Evolutionary conservation across 768 basidiomycete species (phyloP).

Genomic region (Boletus edulis): DNA sequence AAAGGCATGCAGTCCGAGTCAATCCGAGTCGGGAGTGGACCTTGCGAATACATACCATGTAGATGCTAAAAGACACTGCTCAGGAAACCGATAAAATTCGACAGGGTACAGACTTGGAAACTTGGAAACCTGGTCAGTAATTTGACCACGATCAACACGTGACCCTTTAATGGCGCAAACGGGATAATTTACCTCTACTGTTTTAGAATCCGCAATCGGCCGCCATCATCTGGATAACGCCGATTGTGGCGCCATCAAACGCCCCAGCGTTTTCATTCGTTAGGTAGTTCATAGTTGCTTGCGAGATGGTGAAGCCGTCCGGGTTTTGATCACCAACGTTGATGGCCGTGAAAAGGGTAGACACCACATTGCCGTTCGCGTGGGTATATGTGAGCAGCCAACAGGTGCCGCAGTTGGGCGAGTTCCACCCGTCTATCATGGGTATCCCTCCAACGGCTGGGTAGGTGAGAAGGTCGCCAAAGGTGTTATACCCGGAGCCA

Average conservation of each 20-base stretch:
- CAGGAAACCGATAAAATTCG: too few species aligned
- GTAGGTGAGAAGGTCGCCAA: background rate
- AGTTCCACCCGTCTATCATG: constrained; percentile 51
- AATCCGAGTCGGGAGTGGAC: too few species aligned
- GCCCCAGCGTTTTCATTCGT: constrained; percentile 27
- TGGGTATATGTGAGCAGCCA: constrained; percentile 52
- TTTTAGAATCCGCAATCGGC: background rate
- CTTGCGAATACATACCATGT: too few species aligned
- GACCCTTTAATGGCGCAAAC: too few species aligned
- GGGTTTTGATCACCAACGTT: constrained; percentile 38
- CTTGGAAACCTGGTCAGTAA: too few species aligned
- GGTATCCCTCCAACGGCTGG: constrained; percentile 55
- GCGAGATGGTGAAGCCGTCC: constrained; percentile 36
- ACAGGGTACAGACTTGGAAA: too few species aligned
- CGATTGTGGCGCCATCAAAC: constrained; percentile 27
- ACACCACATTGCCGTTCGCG: constrained; percentile 27
- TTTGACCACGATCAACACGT: too few species aligned
- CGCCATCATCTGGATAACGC: constrained; percentile 16
- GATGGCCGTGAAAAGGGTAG: constrained; percentile 50
- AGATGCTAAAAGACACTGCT: too few species aligned
- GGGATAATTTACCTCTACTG: background rate
- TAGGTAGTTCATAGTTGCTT: constrained; percentile 33
- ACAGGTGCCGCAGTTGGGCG: constrained; percentile 55
- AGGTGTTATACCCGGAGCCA: background rate
- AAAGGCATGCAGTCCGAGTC: too few species aligned